Base-by-base conservation (phyloP, 1,139 yeast genomes). In the Geotrichum bryndzae region DNA sequence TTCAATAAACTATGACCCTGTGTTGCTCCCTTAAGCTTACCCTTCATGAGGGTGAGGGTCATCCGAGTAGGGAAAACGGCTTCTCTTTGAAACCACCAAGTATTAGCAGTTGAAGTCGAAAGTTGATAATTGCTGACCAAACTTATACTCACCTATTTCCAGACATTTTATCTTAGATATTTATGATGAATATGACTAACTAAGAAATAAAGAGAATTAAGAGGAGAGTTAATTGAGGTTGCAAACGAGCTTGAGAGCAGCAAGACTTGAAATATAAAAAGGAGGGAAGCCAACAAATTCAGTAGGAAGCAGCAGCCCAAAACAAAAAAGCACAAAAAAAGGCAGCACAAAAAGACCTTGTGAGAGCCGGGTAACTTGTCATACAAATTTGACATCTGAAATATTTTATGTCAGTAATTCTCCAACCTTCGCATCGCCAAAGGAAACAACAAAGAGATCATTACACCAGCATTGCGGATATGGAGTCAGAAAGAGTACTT, bases 21-120 rank as follows among this genome's bases (percentile, higher is more conserved):
- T 72, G 90, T 94, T 2, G 99, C 99, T 56, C 99, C 99, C 78
- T 92, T 94, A 72, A 94, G 84, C 78, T 94, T 94, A 65, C 88
- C 84, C 80, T 94, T 94, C 99, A 94, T 94, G 66, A 90, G 76
- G 58, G 96, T 94, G 69, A 94, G 83, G 65, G 98, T 92, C 98
- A 92, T 91, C 77, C 97, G 91, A 57, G 98, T 92, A 53, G 98
- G 97, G 77, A 92, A 92, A 62, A 92, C 80, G 54, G 79, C 78
- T 68, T 77, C 80, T 67, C 80, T 73, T 54, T 23, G 31, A 15
- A 41, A 41, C 48, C 48, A 41, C 48, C 3, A n/a, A n/a, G 48
- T n/a, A 5, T 35, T 35, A 51, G 35, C 23, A 41, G 33, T 33
- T 35, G 7, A 31, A 22, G 29, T 23, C 29, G 50, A 33, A 18